These are phyloP conservation scores for Penicillium verhagenii DNA, from an alignment of 495 filamentous ascomycete genomes.

Conservation along the genomic window DNA sequence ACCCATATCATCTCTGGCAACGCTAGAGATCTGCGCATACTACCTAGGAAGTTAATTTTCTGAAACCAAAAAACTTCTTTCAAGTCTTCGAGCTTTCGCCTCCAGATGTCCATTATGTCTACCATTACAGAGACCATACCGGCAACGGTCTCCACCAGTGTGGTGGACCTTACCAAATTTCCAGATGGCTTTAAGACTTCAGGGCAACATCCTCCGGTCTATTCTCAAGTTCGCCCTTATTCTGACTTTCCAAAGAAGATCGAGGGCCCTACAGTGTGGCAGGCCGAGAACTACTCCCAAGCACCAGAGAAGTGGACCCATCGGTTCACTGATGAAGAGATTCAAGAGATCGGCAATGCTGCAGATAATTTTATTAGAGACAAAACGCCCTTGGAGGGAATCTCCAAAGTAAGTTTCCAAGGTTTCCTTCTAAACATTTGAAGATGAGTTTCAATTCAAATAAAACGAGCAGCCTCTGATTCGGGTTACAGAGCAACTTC, in stretches of 20 bases:
- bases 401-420: constrained; percentile 54
- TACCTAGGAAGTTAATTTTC: too few species aligned
- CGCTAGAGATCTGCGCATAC: too few species aligned
- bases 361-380: constrained; percentile 67
- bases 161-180: constrained; percentile 36
- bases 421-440: too few species aligned
- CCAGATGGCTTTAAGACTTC: constrained; percentile 66
- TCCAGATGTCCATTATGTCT: constrained; percentile 20
- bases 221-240: constrained; percentile 65
- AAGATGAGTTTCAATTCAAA: too few species aligned
- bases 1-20: too few species aligned
- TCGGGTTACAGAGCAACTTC: constrained; percentile 41
- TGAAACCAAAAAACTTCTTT: too few species aligned
- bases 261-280: constrained; percentile 76
- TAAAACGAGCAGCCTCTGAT: background rate
- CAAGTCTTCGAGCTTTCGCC: too few species aligned
- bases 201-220: constrained; percentile 76
- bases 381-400: constrained; percentile 66
- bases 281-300: constrained; percentile 65
- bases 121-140: constrained; percentile 14
- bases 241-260: constrained; percentile 71
- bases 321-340: constrained; percentile 61
- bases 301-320: constrained; percentile 78
- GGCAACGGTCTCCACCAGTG: background rate
- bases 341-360: constrained; percentile 63